Evolutionary conservation across 2,329 filamentous ascomycete genomes (phyloP).

Genomic region (Trichoderma koningii): DNA sequence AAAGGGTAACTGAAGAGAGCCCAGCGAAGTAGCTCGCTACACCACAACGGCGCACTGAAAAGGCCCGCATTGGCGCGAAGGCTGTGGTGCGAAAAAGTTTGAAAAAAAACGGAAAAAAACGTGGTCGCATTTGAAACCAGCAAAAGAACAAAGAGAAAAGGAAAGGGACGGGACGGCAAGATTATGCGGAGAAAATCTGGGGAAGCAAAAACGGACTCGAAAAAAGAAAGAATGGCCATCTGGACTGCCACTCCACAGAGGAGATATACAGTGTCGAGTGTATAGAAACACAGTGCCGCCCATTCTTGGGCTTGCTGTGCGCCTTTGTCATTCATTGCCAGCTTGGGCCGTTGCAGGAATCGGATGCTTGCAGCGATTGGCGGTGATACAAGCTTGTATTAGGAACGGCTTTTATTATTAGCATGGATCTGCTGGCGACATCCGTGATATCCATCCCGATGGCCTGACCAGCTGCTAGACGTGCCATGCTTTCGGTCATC

Average conservation of each 20-base stretch:
- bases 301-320: background rate
- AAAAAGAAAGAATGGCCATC: background rate
- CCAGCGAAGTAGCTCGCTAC: background rate
- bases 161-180: slow-evolving; percentile 1
- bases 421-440: too few species aligned
- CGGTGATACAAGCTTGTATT: background rate
- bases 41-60: background rate
- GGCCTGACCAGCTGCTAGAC: too few species aligned
- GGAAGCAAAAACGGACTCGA: slow-evolving; percentile 1
- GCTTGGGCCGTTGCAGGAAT: slow-evolving; percentile 7
- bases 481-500: too few species aligned
- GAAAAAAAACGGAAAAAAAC: background rate
- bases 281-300: background rate
- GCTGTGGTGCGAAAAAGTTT: background rate
- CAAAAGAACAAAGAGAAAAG: background rate
- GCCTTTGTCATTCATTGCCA: background rate
- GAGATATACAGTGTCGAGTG: background rate
- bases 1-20: background rate
- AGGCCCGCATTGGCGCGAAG: background rate
- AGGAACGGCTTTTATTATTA: background rate
- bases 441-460: too few species aligned
- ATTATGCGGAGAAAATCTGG: slow-evolving; percentile 25
- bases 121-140: background rate
- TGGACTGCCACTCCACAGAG: background rate
- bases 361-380: slow-evolving; percentile 18